These are phyloP conservation scores for Amylostereum areolatum DNA, from an alignment of 1,284 basidiomycete genomes.

Conservation along the genomic window DNA sequence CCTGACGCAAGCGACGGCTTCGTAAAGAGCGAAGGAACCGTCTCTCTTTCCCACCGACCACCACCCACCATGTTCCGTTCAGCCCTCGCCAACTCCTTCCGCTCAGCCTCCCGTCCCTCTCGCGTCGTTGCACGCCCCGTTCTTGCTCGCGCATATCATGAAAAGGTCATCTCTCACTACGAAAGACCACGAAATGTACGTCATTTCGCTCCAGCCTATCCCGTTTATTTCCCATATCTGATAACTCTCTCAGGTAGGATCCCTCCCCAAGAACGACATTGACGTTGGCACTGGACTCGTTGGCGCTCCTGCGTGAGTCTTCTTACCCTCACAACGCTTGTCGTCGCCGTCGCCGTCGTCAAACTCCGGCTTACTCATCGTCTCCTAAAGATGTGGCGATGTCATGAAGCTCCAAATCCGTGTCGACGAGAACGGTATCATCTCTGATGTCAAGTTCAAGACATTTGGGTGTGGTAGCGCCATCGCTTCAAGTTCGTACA, in stretches of 20 bases:
- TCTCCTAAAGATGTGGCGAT: slow-evolving; percentile 65
- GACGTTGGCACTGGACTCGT: slow-evolving; percentile 98
- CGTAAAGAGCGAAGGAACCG: neutral
- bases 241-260: slow-evolving; percentile 78
- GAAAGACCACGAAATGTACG: slow-evolving; percentile 91
- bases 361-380: slow-evolving; percentile 11
- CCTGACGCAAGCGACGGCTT: neutral
- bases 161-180: slow-evolving; percentile 95
- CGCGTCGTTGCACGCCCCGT: slow-evolving; percentile 38
- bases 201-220: slow-evolving; percentile 22
- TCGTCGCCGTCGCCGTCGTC: slow-evolving; percentile 1
- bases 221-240: slow-evolving; percentile 41
- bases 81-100: slow-evolving; percentile 44
- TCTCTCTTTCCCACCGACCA: slow-evolving; percentile 19
- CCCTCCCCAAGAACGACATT: slow-evolving; percentile 84
- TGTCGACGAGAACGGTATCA: slow-evolving; percentile 91
- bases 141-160: slow-evolving; percentile 73
- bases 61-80: slow-evolving; percentile 62
- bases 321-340: slow-evolving; percentile 3
- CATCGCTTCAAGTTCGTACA: slow-evolving; percentile 94
- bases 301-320: slow-evolving; percentile 92
- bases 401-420: slow-evolving; percentile 99
- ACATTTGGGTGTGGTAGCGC: slow-evolving; percentile 97
- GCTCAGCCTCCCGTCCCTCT: slow-evolving; percentile 35
- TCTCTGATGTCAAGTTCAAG: slow-evolving; percentile 99